Evolutionary conservation across 2,329 filamentous ascomycete species (phyloP).

Genomic region (Rachicladosporium sp.): DNA sequence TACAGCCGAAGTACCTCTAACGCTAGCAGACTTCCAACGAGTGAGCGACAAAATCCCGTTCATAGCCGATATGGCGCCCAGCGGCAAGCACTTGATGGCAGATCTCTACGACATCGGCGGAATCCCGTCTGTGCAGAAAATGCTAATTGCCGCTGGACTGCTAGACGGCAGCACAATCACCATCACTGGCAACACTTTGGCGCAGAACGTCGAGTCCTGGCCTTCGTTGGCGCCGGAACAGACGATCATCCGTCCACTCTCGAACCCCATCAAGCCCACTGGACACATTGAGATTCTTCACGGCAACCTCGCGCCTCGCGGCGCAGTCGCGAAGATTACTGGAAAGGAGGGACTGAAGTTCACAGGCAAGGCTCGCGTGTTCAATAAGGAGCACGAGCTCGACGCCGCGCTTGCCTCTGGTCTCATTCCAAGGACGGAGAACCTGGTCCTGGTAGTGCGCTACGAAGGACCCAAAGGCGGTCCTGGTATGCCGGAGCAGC

Average conservation of each 20-base stretch:
- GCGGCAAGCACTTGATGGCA: slow-evolving; percentile 75
- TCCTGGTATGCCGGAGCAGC: slow-evolving; percentile 90
- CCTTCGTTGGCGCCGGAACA: slow-evolving; percentile 69
- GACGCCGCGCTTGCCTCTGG: slow-evolving; percentile 61
- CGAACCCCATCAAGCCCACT: slow-evolving; percentile 71
- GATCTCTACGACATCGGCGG: slow-evolving; percentile 79
- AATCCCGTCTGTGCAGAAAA: slow-evolving; percentile 73
- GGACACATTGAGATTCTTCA: slow-evolving; percentile 82
- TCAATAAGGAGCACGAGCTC: slow-evolving; percentile 72
- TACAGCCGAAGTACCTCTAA: slow-evolving; percentile 64
- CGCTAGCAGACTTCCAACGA: slow-evolving; percentile 70
- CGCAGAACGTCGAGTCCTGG: slow-evolving; percentile 66
- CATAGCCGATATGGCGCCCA: slow-evolving; percentile 74
- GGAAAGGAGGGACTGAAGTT: slow-evolving; percentile 85
- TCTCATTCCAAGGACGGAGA: slow-evolving; percentile 60
- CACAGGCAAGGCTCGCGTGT: slow-evolving; percentile 68
- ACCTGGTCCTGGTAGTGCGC: slow-evolving; percentile 77
- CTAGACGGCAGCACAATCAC: slow-evolving; percentile 70
- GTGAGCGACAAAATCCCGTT: slow-evolving; percentile 74
- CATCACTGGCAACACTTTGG: slow-evolving; percentile 72
- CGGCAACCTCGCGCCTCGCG: slow-evolving; percentile 78
- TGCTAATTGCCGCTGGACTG: slow-evolving; percentile 62
- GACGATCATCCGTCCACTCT: slow-evolving; percentile 66
- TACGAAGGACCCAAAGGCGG: slow-evolving; percentile 92
- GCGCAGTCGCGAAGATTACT: slow-evolving; percentile 90